Percentiles rank a stretch among this genome's conserved stretches.
Conservation (phyloP, 192 early-diverging fungal genomes). For the Backusella australiensis region DNA sequence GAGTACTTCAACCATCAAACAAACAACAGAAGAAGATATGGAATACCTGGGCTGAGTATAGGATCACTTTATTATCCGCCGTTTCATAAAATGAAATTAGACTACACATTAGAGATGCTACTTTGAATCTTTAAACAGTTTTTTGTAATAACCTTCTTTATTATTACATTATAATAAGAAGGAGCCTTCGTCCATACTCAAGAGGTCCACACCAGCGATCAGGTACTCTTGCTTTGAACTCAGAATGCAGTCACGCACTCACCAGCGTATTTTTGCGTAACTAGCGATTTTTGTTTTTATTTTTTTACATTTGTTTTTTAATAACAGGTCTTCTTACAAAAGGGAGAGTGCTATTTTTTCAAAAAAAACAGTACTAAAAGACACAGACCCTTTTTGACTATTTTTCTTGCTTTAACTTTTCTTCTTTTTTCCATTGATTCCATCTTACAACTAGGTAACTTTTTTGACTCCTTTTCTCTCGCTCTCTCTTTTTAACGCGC, state of each 20-base stretch:
- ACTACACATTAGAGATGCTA: no score
- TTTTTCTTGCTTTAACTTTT: background rate
- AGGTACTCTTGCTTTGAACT: no score
- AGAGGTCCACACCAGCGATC: no score
- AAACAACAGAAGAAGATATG: no score
- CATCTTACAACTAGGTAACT: constrained; percentile 1
- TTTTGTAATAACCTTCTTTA: no score
- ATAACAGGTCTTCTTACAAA: background rate
- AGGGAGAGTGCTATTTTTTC: background rate
- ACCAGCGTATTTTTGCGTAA: background rate
- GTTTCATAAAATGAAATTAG: no score
- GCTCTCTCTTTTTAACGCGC: background rate
- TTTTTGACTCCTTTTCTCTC: background rate
- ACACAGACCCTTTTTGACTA: background rate
- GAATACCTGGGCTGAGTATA: no score
- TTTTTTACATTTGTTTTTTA: background rate
- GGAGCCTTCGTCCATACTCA: no score
- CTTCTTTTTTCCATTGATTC: background rate
- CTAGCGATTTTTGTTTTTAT: background rate
- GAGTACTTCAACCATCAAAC: no score
- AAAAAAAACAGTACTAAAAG: background rate
- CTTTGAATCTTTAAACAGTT: no score
- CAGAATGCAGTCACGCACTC: background rate
- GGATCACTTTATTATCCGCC: no score
- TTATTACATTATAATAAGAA: no score